phyloP scores from a whole-genome alignment of 108 stramenopile genomes.

The Epipyxis sp. region DNA sequence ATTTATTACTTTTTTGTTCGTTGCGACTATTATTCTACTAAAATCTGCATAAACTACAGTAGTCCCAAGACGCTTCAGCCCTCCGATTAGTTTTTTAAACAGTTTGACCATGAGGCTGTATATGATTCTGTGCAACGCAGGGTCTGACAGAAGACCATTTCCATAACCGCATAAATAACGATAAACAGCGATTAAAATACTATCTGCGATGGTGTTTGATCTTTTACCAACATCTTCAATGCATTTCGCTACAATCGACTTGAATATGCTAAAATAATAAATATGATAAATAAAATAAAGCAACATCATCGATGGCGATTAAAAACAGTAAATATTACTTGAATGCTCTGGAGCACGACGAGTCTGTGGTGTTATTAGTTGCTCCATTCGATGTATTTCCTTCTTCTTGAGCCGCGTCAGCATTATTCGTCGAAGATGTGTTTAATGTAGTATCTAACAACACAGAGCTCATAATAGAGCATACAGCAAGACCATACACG shows the following conservation, averaged over 20 bases:
- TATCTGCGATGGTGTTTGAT: slow-evolving; percentile 68
- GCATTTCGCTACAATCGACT: slow-evolving; percentile 75
- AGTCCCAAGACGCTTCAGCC: slow-evolving; percentile 88
- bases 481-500: slow-evolving; percentile 81
- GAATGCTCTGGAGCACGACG: slow-evolving; percentile 40
- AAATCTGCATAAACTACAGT: slow-evolving; percentile 85
- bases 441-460: slow-evolving; percentile 10
- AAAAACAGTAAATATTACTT: slow-evolving; percentile 23
- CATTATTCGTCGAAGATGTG: slow-evolving; percentile 6
- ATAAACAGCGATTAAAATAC: slow-evolving; percentile 78
- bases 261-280: slow-evolving; percentile 60
- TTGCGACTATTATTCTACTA: slow-evolving; percentile 81
- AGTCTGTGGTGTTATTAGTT: slow-evolving; percentile 29
- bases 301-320: too few relatives aligned
- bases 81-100: slow-evolving; percentile 76
- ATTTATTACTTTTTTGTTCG: slow-evolving; percentile 66
- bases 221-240: slow-evolving; percentile 73
- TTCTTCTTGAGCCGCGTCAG: slow-evolving; percentile 13
- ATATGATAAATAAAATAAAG: not conserved
- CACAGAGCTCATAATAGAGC: slow-evolving; percentile 65
- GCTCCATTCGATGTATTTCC: not conserved
- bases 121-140: slow-evolving; percentile 82
- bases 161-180: slow-evolving; percentile 76
- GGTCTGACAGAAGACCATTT: slow-evolving; percentile 79
- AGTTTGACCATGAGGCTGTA: slow-evolving; percentile 79